Base-by-base conservation (phyloP, 169 alveolate genomes). In the Neospora caninum region DNA sequence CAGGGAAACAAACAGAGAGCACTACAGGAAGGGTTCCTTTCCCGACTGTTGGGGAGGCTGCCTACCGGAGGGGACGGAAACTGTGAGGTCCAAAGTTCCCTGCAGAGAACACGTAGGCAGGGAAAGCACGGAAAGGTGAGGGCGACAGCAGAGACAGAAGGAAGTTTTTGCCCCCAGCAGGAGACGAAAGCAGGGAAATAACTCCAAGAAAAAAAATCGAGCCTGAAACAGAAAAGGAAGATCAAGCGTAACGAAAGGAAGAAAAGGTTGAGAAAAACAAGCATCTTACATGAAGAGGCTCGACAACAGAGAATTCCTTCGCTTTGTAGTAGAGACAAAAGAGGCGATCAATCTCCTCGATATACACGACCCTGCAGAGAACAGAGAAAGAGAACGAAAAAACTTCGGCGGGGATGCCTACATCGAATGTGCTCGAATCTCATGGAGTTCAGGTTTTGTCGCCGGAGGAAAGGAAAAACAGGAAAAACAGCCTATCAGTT, bases 261-360 rank as follows among this genome's bases (percentile, higher is more conserved):
- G 13, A 13, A 49, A 49, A 13, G 22, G 58, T 49, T 49, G 22
- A 49, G 58, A 49, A 49, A 49, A 49, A 13, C 22, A 49, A 49
- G 43, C 39, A 43, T 36, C 27, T 31, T 73, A 73, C 84, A 13
- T 36, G 84, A 18, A 31, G 39, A 43, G 84, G 49, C 39, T 73
- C 84, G 84, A 73, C 39, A 16, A 73, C 42, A n/a, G 84, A 31
- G 25, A 73, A 73, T 34, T 22, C 9, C 42, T 36, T 31, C 84
- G 84, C 84, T 20, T 73, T 73, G 43, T n/a, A 36, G 43, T 34
- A 73, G 27, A 73, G 84, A 36, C 84, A 73, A n/a, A 73, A 73
- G 39, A 36, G 39, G 2, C 84, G 84, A n/a, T 73, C 84, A 20
- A 73, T 16, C 42, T 73, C 84, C 27, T 73, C 84, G 84, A 73